phyloP scores from a whole-genome alignment of 1,139 yeast species.

The Magnusiomyces suaveolens region DNA sequence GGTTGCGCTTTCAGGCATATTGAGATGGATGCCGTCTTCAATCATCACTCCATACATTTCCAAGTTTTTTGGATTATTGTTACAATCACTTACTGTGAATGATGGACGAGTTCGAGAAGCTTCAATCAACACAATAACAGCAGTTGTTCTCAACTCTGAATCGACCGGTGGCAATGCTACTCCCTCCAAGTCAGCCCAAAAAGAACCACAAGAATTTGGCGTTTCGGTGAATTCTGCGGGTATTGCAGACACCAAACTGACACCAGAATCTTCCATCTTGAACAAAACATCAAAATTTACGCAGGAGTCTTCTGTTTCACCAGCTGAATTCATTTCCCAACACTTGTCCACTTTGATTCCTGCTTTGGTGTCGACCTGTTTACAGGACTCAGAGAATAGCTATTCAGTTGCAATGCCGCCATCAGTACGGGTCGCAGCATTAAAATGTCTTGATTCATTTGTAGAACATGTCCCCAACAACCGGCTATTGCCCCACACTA shows the following conservation, averaged over 20 bases:
- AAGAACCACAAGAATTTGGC: background rate
- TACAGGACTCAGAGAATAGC: background rate
- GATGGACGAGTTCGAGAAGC: slow-evolving; percentile 47
- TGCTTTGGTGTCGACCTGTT: slow-evolving; percentile 33
- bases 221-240: background rate
- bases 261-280: background rate
- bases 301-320: background rate
- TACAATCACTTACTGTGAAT: slow-evolving; percentile 51
- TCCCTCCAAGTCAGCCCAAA: background rate
- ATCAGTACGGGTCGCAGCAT: slow-evolving; percentile 47
- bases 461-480: slow-evolving; percentile 36
- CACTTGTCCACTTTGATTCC: slow-evolving; percentile 53
- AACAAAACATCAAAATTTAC: background rate
- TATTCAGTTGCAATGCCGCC: slow-evolving; percentile 16
- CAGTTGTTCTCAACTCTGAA: slow-evolving; percentile 44
- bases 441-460: slow-evolving; percentile 47
- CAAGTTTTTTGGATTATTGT: slow-evolving; percentile 57
- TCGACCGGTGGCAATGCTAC: background rate
- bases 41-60: slow-evolving; percentile 54
- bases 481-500: slow-evolving; percentile 44
- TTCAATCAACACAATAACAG: slow-evolving; percentile 38
- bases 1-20: slow-evolving; percentile 55
- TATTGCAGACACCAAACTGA: background rate
- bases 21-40: slow-evolving; percentile 54
- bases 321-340: slow-evolving; percentile 39